A percentile compares a stretch with the other conserved stretches of the same genome.
phyloP scores from a whole-genome alignment of 1,139 yeast genomes.

The Nadsonia starkeyi-henricii region DNA sequence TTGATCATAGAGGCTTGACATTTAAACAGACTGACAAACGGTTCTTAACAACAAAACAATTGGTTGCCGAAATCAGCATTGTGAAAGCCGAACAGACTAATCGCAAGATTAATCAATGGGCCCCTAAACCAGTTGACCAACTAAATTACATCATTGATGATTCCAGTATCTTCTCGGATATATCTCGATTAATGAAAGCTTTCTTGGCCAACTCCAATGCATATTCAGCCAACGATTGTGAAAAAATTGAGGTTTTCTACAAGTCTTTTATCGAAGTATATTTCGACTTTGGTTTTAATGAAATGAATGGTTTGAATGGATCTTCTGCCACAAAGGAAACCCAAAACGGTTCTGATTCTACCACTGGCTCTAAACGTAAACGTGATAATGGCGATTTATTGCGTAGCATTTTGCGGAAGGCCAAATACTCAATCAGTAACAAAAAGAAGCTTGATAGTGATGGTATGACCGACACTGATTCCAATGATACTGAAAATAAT shows the following conservation, averaged over 20 bases:
- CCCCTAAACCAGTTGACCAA: conserved; percentile 77
- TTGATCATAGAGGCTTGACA: conserved; percentile 89
- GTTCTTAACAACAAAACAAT: conserved; percentile 73
- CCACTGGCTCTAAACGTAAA: conserved; percentile 13
- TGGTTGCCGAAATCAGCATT: conserved; percentile 83
- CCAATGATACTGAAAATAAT: conserved; percentile 10
- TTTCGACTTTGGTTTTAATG: conserved; percentile 27
- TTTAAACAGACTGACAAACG: conserved; percentile 95
- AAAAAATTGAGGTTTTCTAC: conserved; percentile 58
- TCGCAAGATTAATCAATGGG: conserved; percentile 44
- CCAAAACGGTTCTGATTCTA: conserved; percentile 7
- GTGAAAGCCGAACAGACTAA: conserved; percentile 78
- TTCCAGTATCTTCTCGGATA: conserved; percentile 56
- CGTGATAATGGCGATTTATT: conserved; percentile 45
- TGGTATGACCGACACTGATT: not conserved
- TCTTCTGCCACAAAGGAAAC: conserved; percentile 12
- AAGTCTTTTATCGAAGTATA: conserved; percentile 55
- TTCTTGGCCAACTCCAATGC: conserved; percentile 57
- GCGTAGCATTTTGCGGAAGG: conserved; percentile 58
- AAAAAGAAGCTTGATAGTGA: conserved; percentile 16
- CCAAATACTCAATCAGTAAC: conserved; percentile 24
- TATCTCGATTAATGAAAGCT: conserved; percentile 52
- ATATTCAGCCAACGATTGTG: conserved; percentile 73
- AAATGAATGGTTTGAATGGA: conserved; percentile 1
- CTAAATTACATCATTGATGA: conserved; percentile 56